phyloP scores from a whole-genome alignment of 768 basidiomycete genomes.

The Tremella mesenterica region DNA sequence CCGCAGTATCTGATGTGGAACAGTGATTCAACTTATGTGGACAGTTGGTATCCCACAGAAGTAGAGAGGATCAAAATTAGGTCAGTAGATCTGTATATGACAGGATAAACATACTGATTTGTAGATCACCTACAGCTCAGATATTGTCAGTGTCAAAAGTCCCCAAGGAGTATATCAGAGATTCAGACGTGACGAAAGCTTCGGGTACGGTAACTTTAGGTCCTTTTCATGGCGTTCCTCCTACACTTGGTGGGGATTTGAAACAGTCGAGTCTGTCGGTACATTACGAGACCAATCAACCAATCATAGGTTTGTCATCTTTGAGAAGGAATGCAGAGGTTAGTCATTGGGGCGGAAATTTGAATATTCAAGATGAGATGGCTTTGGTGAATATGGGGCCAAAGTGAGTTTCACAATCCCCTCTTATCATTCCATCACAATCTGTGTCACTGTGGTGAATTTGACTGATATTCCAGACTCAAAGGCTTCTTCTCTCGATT shows the following conservation, averaged over 20 bases:
- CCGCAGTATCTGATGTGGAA: conserved; percentile 70
- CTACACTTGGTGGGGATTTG: conserved; percentile 56
- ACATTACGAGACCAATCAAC: conserved; percentile 75
- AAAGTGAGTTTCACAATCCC: conserved; percentile 54
- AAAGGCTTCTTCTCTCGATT: conserved; percentile 94
- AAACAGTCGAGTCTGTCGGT: conserved; percentile 60
- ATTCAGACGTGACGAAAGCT: conserved; percentile 61
- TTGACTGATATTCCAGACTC: conserved; percentile 51
- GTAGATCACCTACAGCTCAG: conserved; percentile 61
- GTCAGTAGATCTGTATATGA: conserved; percentile 48
- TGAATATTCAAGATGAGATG: conserved; percentile 86
- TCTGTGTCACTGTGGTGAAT: background rate
- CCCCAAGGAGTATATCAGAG: conserved; percentile 49
- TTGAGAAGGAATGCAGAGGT: conserved; percentile 76
- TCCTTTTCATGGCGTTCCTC: conserved; percentile 67
- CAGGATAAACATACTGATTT: background rate
- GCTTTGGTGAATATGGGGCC: conserved; percentile 83
- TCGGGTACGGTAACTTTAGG: conserved; percentile 80
- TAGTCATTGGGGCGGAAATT: conserved; percentile 92
- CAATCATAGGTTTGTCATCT: conserved; percentile 64
- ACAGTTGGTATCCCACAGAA: conserved; percentile 71
- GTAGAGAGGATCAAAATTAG: conserved; percentile 80
- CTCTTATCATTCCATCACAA: background rate
- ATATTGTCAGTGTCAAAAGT: conserved; percentile 58
- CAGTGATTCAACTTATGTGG: conserved; percentile 61